phyloP scores from a whole-genome alignment of 441 rosid genomes.

The Arabidopsis lyrata region DNA sequence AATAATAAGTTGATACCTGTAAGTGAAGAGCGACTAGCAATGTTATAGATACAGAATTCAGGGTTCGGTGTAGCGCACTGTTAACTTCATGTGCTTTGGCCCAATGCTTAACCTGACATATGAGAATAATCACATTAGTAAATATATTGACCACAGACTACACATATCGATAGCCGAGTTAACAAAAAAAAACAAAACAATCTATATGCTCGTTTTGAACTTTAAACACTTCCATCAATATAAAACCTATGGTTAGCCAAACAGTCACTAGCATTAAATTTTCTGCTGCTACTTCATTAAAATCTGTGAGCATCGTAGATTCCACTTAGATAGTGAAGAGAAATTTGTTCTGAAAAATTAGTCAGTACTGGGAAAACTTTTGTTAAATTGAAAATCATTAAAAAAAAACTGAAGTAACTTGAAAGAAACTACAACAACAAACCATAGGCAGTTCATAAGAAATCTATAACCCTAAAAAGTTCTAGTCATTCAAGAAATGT shows the following conservation, averaged over 20 bases:
- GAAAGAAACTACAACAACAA: background rate
- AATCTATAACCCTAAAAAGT: background rate
- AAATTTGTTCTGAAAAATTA: background rate
- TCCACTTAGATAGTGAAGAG: background rate
- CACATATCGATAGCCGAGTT: background rate
- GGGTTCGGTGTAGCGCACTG: conserved; percentile 53
- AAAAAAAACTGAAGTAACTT: background rate
- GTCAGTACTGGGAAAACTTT: background rate
- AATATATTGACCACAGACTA: conserved; percentile 17
- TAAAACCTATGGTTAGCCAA: background rate
- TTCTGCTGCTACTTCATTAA: background rate
- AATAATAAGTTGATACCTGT: conserved; percentile 50
- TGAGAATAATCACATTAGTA: conserved; percentile 15
- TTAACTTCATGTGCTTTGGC: conserved; percentile 61
- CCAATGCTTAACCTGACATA: conserved; percentile 61
- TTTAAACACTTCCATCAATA: background rate
- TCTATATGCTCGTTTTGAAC: background rate
- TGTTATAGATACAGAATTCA: conserved; percentile 60
- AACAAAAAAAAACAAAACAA: background rate
- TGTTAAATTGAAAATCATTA: background rate
- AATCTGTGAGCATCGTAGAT: background rate
- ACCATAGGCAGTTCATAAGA: conserved; percentile 2
- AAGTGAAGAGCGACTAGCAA: conserved; percentile 61
- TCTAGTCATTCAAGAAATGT: background rate
- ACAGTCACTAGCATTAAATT: background rate